Percentiles rank a stretch among this genome's conserved stretches.
Conservation (phyloP, 2,329 filamentous ascomycete genomes). For the Macrophomina tecta region DNA sequence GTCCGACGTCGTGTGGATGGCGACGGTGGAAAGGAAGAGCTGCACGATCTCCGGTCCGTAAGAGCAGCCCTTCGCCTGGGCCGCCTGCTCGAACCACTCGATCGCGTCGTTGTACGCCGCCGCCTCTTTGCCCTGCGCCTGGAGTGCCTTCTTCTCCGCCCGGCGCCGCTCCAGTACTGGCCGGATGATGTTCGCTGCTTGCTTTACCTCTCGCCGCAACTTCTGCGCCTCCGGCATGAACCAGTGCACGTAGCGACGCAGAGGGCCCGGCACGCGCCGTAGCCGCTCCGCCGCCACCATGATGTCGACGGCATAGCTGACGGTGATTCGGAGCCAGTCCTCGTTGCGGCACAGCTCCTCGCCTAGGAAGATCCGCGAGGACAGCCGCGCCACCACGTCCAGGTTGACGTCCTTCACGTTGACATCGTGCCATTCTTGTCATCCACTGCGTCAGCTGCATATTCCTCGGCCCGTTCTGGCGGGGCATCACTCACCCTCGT, state of each 20-base stretch:
- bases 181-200: background rate
- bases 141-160: background rate
- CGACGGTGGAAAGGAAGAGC: slow-evolving; percentile 29
- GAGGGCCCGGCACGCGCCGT: slow-evolving; percentile 41
- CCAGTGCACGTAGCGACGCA: slow-evolving; percentile 36
- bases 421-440: slow-evolving; percentile 28
- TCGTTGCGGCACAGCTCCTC: slow-evolving; percentile 44
- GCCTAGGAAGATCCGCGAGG: slow-evolving; percentile 56
- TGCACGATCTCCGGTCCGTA: slow-evolving; percentile 22
- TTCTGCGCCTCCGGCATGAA: background rate
- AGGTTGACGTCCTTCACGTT: slow-evolving; percentile 42
- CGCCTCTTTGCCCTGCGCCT: background rate
- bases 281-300: slow-evolving; percentile 40
- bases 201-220: background rate
- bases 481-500: background rate
- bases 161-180: background rate
- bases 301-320: slow-evolving; percentile 44
- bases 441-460: background rate
- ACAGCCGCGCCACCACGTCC: slow-evolving; percentile 59
- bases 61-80: background rate
- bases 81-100: background rate
- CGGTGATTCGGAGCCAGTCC: slow-evolving; percentile 47
- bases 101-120: background rate
- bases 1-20: slow-evolving; percentile 35
- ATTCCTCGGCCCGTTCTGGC: background rate